These are phyloP conservation scores for Fusarium sp. DNA, from an alignment of 2,329 filamentous ascomycete genomes.

Conservation along the genomic window DNA sequence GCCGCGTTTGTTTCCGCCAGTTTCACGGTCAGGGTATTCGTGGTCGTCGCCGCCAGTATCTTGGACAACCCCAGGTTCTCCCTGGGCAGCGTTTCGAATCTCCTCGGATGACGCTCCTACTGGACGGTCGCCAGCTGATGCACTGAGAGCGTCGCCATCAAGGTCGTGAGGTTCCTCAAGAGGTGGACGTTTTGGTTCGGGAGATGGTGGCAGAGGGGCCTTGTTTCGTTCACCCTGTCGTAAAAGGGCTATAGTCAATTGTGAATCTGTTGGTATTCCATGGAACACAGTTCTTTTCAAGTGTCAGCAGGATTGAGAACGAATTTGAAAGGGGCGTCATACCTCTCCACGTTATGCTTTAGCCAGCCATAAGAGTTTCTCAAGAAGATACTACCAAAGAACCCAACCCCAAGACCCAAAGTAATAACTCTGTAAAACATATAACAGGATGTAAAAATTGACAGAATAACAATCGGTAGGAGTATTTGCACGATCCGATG, in stretches of 20 bases:
- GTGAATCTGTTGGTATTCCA: constrained; percentile 81
- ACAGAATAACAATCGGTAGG: not conserved
- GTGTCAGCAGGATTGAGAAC: constrained; percentile 50
- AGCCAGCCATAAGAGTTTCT: not conserved
- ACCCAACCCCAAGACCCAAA: not conserved
- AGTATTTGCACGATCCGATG: not conserved
- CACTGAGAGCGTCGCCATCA: constrained; percentile 48
- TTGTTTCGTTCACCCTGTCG: constrained; percentile 81
- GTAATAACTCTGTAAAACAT: not conserved
- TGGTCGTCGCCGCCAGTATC: constrained; percentile 47
- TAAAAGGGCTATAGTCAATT: constrained; percentile 78
- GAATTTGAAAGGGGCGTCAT: constrained; percentile 59
- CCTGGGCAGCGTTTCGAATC: constrained; percentile 64
- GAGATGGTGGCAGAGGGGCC: constrained; percentile 70
- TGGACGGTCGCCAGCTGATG: constrained; percentile 42
- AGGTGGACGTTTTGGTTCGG: not conserved
- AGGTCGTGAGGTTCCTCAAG: not conserved
- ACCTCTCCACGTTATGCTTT: constrained; percentile 52
- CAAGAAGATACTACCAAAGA: not conserved
- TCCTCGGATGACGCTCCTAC: constrained; percentile 56
- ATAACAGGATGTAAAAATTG: not conserved
- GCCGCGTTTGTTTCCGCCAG: constrained; percentile 48
- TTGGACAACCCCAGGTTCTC: constrained; percentile 45
- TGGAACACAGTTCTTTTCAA: constrained; percentile 76
- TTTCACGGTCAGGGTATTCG: constrained; percentile 59